A percentile compares a stretch with the other conserved stretches of the same genome.
These are phyloP conservation scores for Magnusiomyces starmeri DNA, from an alignment of 1,139 yeast genomes.

Conservation along the genomic window DNA sequence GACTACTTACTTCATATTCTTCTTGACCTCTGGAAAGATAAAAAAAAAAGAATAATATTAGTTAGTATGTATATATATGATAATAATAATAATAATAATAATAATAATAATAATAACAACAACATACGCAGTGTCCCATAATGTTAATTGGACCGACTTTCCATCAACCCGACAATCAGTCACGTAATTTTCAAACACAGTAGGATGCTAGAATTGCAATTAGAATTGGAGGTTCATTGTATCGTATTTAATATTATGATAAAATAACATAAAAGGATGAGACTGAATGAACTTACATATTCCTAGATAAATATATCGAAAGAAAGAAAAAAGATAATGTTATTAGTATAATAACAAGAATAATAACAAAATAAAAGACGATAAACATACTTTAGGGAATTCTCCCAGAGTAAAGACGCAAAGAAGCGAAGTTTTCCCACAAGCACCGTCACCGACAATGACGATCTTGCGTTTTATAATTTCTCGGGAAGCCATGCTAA, in stretches of 20 bases:
- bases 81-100: not conserved
- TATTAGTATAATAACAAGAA: not conserved
- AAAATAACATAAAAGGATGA: not conserved
- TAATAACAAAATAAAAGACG: not conserved
- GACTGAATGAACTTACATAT: slow-evolving; percentile 16
- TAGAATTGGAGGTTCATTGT: too few species aligned
- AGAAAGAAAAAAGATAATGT: not conserved
- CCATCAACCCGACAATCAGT: slow-evolving; percentile 92
- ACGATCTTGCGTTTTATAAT: slow-evolving; percentile 53
- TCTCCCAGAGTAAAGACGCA: slow-evolving; percentile 89
- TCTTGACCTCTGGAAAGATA: slow-evolving; percentile 61
- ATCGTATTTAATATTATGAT: not conserved
- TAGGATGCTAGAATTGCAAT: slow-evolving; percentile 63
- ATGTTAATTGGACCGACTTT: slow-evolving; percentile 76
- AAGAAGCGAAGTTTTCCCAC: slow-evolving; percentile 87
- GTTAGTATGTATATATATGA: not conserved
- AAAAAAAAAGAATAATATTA: not conserved
- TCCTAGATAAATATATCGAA: slow-evolving; percentile 12
- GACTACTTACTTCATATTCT: slow-evolving; percentile 38
- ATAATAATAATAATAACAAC: not conserved
- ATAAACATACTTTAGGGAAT: slow-evolving; percentile 38
- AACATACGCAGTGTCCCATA: slow-evolving; percentile 83
- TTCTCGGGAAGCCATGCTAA: not conserved
- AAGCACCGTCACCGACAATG: slow-evolving; percentile 92
- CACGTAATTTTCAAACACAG: slow-evolving; percentile 91